Base-by-base conservation (phyloP, 2,329 filamentous ascomycete species). In the Corniculantispora saksenae region DNA sequence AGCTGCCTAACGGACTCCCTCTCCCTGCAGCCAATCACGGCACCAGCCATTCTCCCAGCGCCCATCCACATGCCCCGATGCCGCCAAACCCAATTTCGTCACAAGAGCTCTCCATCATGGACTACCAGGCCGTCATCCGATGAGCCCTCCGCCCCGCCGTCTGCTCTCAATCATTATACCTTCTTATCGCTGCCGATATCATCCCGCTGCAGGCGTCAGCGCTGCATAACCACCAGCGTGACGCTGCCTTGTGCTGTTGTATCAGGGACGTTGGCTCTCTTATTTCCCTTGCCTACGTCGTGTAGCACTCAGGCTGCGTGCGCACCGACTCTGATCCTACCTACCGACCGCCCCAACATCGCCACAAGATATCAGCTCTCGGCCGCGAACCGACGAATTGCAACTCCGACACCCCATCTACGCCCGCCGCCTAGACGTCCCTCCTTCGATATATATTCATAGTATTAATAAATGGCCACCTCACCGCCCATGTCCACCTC, bases 401-500 rank as follows among this genome's bases (percentile, higher is more conserved):
- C 38, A n/a, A 8, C 19, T 25, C 7, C 40, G 25, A 50, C 53
- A 12, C 43, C 29, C 61, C 21, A 5, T 32, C 32, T 32, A 10
- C 32, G 10, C 32, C 32, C 32, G 32, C 32, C 32, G 5, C 32
- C 32, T 32, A 32, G 32, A 32, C 32, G 6, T 32, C 32, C 32
- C 32, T 32, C 29, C 23, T n/a, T 40, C 40, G 25, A 61, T 35
- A 63, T 23, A 57, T 27, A 50, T 50, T 58, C 32, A 17, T n/a
- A 40, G 48, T 32, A 32, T 40, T 19, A 38, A 57, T 38, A 58
- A n/a, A 66, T 66, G 65, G 61, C 61, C 15, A 53, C 60, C 27
- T 57, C 59, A 63, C 62, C 62, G n/a, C 65, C 66, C 29, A 61
- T 43, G 47, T 61, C 59, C 50, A 40, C 67, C 61, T 61, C 69